These are phyloP conservation scores for Solanum piurae DNA, from an alignment of 257 asterid genomes.

Conservation along the genomic window DNA sequence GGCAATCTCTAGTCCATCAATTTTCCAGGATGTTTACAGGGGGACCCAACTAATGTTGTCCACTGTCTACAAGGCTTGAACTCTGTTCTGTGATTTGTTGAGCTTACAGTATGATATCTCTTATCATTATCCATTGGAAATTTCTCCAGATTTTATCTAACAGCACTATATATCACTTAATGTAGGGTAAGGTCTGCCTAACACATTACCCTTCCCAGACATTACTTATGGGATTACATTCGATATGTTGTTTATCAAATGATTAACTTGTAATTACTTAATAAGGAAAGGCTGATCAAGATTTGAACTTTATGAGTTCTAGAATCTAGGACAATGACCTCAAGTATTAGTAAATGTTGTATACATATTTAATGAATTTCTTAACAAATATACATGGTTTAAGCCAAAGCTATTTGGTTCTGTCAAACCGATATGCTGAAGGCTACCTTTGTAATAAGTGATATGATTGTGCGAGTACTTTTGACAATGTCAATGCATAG, in stretches of 20 bases:
- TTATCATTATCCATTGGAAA: neutral
- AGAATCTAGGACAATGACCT: neutral
- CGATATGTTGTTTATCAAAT: neutral
- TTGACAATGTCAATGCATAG: neutral
- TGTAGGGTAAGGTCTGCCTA: neutral
- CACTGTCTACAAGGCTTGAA: neutral
- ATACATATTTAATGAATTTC: neutral
- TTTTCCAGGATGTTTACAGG: neutral
- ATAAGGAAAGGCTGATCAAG: neutral
- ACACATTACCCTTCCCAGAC: neutral
- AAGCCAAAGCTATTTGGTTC: neutral
- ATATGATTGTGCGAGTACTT: neutral
- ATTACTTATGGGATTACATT: neutral
- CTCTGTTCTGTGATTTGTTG: neutral
- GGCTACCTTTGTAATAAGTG: neutral
- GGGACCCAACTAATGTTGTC: neutral
- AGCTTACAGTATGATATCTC: neutral
- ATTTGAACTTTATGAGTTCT: neutral
- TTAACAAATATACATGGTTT: neutral
- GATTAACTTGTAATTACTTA: neutral
- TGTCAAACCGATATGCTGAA: neutral
- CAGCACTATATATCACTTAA: neutral
- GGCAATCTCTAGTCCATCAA: neutral
- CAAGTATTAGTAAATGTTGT: neutral
- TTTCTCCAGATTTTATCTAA: neutral